A percentile compares a stretch with the other conserved stretches of the same genome.
Evolutionary conservation across 257 asterid species (phyloP).

Genomic region (Penstemon eatonii): DNA sequence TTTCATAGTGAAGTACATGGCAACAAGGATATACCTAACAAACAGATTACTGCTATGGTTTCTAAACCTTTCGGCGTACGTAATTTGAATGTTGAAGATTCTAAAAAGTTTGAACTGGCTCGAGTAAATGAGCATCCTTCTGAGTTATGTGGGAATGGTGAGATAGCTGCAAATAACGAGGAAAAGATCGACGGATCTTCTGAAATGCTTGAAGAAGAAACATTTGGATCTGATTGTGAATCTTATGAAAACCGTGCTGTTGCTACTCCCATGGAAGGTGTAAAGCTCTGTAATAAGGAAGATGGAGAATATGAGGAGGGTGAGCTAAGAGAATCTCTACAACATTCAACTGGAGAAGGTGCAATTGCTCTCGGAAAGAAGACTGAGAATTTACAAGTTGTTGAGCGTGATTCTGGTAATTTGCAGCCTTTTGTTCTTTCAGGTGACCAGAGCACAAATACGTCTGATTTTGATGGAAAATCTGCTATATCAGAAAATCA

Average conservation of each 20-base stretch:
- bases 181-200: slow-evolving; percentile 45
- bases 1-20: slow-evolving; percentile 35
- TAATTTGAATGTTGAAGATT: slow-evolving; percentile 33
- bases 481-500: slow-evolving; percentile 30
- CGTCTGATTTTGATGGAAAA: slow-evolving; percentile 31
- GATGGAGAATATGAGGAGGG: slow-evolving; percentile 91
- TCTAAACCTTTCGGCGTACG: slow-evolving; percentile 33
- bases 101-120: slow-evolving; percentile 29
- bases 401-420: slow-evolving; percentile 30
- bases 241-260: slow-evolving; percentile 46
- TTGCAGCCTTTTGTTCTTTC: slow-evolving; percentile 34
- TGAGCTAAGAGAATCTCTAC: slow-evolving; percentile 65
- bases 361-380: slow-evolving; percentile 31
- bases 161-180: slow-evolving; percentile 48
- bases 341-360: slow-evolving; percentile 37
- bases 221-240: slow-evolving; percentile 58
- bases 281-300: slow-evolving; percentile 39
- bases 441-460: slow-evolving; percentile 27
- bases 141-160: slow-evolving; percentile 34
- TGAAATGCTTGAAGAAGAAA: slow-evolving; percentile 51
- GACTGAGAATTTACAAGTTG: slow-evolving; percentile 27
- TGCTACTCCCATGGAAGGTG: slow-evolving; percentile 26
- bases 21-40: slow-evolving; percentile 29
- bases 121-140: slow-evolving; percentile 33
- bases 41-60: slow-evolving; percentile 28